Evolutionary conservation across 106 monocot species (phyloP), one percentile per base, ranked within the genome.

Genomic region (Acorus calamus): DNA sequence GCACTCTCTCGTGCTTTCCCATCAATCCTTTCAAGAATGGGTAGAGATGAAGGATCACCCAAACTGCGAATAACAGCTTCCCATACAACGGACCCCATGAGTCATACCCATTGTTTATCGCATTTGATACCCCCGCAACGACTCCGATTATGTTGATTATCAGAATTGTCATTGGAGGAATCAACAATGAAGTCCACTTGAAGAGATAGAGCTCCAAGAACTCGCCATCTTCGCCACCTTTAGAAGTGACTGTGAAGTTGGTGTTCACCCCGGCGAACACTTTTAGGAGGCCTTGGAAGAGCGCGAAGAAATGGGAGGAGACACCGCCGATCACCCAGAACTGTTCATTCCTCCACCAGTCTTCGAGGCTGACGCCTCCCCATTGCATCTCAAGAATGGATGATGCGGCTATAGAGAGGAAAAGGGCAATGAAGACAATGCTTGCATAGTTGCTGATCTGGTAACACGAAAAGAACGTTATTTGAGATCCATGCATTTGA

Each of bases 321-420:
- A 61, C 69, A 13, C 69, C 69, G 9, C 69, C 69, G 11, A 70
- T 70, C 60, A 70, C 69, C 69, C 69, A 70, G 60, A 70, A 70
- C 51, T 70, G 69, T 52, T 70, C 69, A 11, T 70, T 70, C 60
- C 69, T 59, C 69, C 69, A 70, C 59, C 59, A 61, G 60, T 70
- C 69, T 28, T 70, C 69, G 3, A 70, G 42, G 14, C 50, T 51
- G 2, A 70, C 50, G 4, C 69, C 41, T 60, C 69, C 69, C 69
- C 69, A 70, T 42, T 70, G 60, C 60, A 70, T 70, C 11, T 70
- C 69, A 3, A 70, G 50, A 3, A 55, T 11, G 3, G 51, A 41
- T 2, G 69, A 60, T 50, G 69, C 69, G 7, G 69, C 69, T 50
- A 70, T 70, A 2, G 69, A 59, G 3, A 70, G 48, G 55, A 70